These are phyloP conservation scores for Hyphodiscus sp. DNA, from an alignment of 2,329 filamentous ascomycete genomes.

Conservation along the genomic window DNA sequence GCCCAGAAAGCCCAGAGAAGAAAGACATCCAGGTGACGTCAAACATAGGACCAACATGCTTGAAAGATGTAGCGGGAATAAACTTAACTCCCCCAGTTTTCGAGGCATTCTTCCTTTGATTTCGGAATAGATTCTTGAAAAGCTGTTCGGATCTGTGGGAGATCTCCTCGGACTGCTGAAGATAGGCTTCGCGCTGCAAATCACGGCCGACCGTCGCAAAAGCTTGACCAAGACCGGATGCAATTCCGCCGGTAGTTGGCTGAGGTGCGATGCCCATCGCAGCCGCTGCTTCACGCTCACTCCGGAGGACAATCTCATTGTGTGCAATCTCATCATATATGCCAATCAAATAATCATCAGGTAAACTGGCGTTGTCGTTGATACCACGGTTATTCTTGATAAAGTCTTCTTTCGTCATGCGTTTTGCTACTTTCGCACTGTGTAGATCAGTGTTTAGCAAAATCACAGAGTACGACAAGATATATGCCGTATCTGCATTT, in stretches of 20 bases:
- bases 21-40: slow-evolving; percentile 99
- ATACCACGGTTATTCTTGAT: slow-evolving; percentile 99
- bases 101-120: slow-evolving; percentile 73
- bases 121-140: slow-evolving; percentile 88
- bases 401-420: slow-evolving; percentile 96
- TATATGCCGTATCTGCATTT: slow-evolving; percentile 96
- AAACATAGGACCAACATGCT: slow-evolving; percentile 97
- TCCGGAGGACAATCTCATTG: slow-evolving; percentile 92
- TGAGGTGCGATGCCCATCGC: slow-evolving; percentile 59
- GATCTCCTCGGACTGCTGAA: slow-evolving; percentile 94
- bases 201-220: slow-evolving; percentile 89
- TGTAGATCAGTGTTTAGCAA: slow-evolving; percentile 95
- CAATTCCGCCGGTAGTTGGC: slow-evolving; percentile 60
- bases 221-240: slow-evolving; percentile 79
- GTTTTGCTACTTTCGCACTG: slow-evolving; percentile 72
- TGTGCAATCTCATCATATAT: slow-evolving; percentile 90
- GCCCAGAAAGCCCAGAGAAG: slow-evolving; percentile 86
- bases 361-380: slow-evolving; percentile 91
- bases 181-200: slow-evolving; percentile 83
- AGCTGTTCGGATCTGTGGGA: slow-evolving; percentile 67
- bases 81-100: slow-evolving; percentile 64
- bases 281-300: slow-evolving; percentile 83
- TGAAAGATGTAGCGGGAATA: slow-evolving; percentile 88
- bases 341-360: slow-evolving; percentile 79
- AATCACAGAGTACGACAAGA: slow-evolving; percentile 93